Conservation (phyloP, 1,139 yeast species). For the Blastobotrys capitulatus region DNA sequence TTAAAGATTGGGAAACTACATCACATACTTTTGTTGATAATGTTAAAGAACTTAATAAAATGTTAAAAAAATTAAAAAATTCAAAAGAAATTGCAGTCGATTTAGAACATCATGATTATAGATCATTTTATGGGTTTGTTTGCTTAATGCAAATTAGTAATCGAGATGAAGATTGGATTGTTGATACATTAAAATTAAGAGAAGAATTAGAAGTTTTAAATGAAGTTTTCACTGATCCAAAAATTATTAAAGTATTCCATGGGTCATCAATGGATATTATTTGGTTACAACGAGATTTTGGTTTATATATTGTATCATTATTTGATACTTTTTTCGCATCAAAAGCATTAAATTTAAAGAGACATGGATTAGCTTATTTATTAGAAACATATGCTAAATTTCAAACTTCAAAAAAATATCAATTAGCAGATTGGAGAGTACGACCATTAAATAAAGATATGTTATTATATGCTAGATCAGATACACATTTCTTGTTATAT, state of each 20-base stretch:
- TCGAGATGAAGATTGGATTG: slow-evolving; percentile 73
- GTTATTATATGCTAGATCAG: slow-evolving; percentile 88
- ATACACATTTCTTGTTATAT: slow-evolving; percentile 83
- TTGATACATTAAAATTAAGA: slow-evolving; percentile 71
- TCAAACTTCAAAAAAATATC: slow-evolving; percentile 89
- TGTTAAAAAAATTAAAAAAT: slow-evolving; percentile 50
- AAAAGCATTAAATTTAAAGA: slow-evolving; percentile 67
- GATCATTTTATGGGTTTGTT: slow-evolving; percentile 86
- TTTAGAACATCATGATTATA: slow-evolving; percentile 90
- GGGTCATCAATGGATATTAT: slow-evolving; percentile 97
- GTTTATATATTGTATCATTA: slow-evolving; percentile 79
- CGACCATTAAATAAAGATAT: slow-evolving; percentile 77
- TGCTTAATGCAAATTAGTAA: slow-evolving; percentile 92
- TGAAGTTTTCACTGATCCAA: slow-evolving; percentile 72
- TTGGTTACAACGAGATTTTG: slow-evolving; percentile 96
- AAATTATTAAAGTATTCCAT: slow-evolving; percentile 80
- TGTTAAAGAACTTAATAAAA: slow-evolving; percentile 43
- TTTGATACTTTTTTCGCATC: slow-evolving; percentile 95
- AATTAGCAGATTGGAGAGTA: slow-evolving; percentile 93
- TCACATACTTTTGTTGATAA: slow-evolving; percentile 70
- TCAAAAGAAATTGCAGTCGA: slow-evolving; percentile 83
- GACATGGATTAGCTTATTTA: slow-evolving; percentile 77
- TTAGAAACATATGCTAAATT: slow-evolving; percentile 77
- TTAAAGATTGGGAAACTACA: slow-evolving; percentile 60
- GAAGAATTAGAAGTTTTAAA: slow-evolving; percentile 67